phyloP scores from a whole-genome alignment of 2,329 filamentous ascomycete species.

The Grosmannia huntii region DNA sequence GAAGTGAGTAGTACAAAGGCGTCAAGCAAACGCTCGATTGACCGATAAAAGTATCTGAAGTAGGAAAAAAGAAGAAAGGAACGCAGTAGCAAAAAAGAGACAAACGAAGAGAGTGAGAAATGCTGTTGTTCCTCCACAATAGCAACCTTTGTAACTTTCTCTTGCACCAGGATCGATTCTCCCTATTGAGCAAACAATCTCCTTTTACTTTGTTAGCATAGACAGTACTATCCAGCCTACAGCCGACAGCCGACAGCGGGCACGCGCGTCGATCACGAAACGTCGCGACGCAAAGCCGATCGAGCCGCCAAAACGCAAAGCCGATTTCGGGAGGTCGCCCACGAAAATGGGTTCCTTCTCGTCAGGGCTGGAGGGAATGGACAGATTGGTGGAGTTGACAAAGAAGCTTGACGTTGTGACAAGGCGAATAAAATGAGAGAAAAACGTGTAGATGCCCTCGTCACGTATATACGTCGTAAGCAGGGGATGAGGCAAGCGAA shows the following conservation, averaged over 20 bases:
- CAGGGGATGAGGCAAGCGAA: background rate
- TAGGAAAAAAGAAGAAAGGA: constrained; percentile 2
- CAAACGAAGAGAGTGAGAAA: background rate
- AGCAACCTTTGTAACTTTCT: constrained; percentile 3
- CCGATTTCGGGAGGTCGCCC: background rate
- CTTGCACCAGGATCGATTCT: constrained; percentile 1
- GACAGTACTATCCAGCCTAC: background rate
- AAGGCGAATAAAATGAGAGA: background rate
- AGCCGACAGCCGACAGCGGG: background rate
- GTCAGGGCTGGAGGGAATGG: too few relatives aligned
- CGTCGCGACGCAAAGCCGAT: background rate
- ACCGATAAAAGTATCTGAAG: constrained; percentile 1
- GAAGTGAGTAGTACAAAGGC: constrained; percentile 7
- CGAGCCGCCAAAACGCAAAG: background rate
- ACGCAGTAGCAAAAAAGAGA: background rate
- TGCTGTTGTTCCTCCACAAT: constrained; percentile 6
- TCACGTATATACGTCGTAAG: background rate
- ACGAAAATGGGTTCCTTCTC: background rate
- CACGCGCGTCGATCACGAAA: background rate
- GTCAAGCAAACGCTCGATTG: constrained; percentile 2
- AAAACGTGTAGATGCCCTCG: background rate
- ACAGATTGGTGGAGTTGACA: background rate
- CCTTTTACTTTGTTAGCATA: background rate
- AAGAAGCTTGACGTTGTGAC: background rate
- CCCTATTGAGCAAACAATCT: background rate